phyloP scores from a whole-genome alignment of 2,329 filamentous ascomycete genomes.

The Aspergillus ochraceoroseus region DNA sequence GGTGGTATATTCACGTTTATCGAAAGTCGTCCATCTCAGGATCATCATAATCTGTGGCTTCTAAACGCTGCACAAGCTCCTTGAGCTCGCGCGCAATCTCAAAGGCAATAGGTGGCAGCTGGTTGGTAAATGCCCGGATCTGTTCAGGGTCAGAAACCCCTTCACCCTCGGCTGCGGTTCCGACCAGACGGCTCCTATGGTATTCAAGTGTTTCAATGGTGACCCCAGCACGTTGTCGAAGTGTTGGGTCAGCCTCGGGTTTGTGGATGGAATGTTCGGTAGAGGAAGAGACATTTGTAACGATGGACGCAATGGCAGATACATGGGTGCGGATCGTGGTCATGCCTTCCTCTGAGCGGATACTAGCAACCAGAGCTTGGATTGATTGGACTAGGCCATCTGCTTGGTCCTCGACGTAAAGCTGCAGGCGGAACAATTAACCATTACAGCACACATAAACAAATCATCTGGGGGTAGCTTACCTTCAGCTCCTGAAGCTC shows the following conservation, averaged over 20 bases:
- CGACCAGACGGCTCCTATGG: constrained; percentile 61
- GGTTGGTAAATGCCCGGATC: constrained; percentile 58
- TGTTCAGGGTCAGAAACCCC: constrained; percentile 54
- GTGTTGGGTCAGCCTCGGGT: constrained; percentile 45
- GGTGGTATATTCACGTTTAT: constrained; percentile 19
- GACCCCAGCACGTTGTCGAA: constrained; percentile 46
- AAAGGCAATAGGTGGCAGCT: constrained; percentile 77
- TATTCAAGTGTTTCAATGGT: constrained; percentile 49
- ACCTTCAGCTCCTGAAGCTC: constrained; percentile 60
- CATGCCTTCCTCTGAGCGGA: constrained; percentile 61
- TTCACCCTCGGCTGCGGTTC: constrained; percentile 58
- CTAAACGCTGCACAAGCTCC: constrained; percentile 57
- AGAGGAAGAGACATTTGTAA: constrained; percentile 63
- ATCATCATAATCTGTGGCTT: constrained; percentile 35
- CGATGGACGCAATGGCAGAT: constrained; percentile 63
- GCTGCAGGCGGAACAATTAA: too few species aligned
- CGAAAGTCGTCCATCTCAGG: constrained; percentile 40
- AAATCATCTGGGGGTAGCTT: constrained; percentile 19
- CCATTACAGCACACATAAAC: too few species aligned
- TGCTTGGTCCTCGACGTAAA: constrained; percentile 79
- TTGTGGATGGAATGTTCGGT: constrained; percentile 55
- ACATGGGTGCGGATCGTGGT: constrained; percentile 66
- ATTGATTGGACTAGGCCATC: constrained; percentile 73
- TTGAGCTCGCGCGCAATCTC: constrained; percentile 78
- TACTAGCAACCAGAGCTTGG: constrained; percentile 70